phyloP scores from a whole-genome alignment of 495 filamentous ascomycete genomes.

The Talaromyces borbonicus region DNA sequence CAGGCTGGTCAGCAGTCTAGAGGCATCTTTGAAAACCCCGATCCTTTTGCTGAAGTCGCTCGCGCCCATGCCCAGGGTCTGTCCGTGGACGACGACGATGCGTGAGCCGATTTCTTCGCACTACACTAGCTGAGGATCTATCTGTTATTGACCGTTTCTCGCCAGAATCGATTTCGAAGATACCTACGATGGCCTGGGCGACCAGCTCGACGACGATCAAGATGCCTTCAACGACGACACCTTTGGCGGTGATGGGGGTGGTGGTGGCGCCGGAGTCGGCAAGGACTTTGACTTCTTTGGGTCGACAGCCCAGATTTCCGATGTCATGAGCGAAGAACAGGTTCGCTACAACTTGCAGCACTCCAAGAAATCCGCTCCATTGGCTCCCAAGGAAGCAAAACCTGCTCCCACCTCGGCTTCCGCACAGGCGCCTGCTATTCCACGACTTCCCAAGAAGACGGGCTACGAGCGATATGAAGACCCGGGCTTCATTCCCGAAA shows the following conservation, averaged over 20 bases:
- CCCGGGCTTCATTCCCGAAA: slow-evolving; percentile 64
- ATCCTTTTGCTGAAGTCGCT: slow-evolving; percentile 82
- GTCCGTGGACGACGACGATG: slow-evolving; percentile 56
- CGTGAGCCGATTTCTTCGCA: slow-evolving; percentile 49
- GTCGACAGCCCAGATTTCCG: slow-evolving; percentile 73
- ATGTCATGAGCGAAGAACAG: slow-evolving; percentile 84
- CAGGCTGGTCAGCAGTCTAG: slow-evolving; percentile 40
- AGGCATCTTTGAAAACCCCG: slow-evolving; percentile 75
- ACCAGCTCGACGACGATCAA: slow-evolving; percentile 83
- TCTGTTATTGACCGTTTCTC: slow-evolving; percentile 2
- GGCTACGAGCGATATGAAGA: slow-evolving; percentile 86
- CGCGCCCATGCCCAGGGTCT: slow-evolving; percentile 26
- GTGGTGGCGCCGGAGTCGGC: slow-evolving; percentile 45
- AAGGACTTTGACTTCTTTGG: slow-evolving; percentile 98
- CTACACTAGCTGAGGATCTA: neutral
- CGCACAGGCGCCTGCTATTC: slow-evolving; percentile 23
- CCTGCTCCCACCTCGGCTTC: slow-evolving; percentile 22
- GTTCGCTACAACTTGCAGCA: slow-evolving; percentile 63
- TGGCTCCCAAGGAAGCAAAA: slow-evolving; percentile 12
- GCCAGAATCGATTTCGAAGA: slow-evolving; percentile 86
- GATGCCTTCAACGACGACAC: slow-evolving; percentile 98
- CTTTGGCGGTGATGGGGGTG: slow-evolving; percentile 50
- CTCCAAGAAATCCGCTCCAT: slow-evolving; percentile 31
- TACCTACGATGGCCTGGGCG: slow-evolving; percentile 92
- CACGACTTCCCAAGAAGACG: slow-evolving; percentile 52